Evolutionary conservation across 306 rosid genomes (phyloP).

Genomic region (Datisca glomerata): DNA sequence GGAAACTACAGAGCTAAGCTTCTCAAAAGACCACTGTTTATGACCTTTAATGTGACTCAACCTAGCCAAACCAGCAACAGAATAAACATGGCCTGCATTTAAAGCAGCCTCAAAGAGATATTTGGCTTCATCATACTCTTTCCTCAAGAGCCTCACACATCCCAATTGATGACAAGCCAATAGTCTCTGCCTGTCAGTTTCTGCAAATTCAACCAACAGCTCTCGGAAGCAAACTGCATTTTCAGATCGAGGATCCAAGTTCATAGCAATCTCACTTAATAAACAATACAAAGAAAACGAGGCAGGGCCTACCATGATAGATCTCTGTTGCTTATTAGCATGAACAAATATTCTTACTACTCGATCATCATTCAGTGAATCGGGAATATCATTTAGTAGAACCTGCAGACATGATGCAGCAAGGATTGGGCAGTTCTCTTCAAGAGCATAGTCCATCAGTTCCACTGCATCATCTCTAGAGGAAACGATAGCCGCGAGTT

Average conservation of each 20-base stretch:
- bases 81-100: slow-evolving; percentile 73
- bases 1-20: slow-evolving; percentile 55
- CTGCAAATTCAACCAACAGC: slow-evolving; percentile 51
- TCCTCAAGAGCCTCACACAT: slow-evolving; percentile 57
- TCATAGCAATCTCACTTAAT: slow-evolving; percentile 66
- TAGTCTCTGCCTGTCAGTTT: slow-evolving; percentile 54
- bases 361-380: slow-evolving; percentile 47
- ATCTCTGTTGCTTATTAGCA: slow-evolving; percentile 46
- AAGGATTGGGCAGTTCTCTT: slow-evolving; percentile 53
- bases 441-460: slow-evolving; percentile 71
- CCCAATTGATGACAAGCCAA: slow-evolving; percentile 68
- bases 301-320: slow-evolving; percentile 60
- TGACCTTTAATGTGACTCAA: slow-evolving; percentile 46
- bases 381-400: slow-evolving; percentile 60
- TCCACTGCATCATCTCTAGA: slow-evolving; percentile 73
- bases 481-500: slow-evolving; percentile 55
- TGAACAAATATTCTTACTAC: slow-evolving; percentile 53
- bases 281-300: slow-evolving; percentile 70
- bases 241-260: slow-evolving; percentile 57
- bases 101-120: slow-evolving; percentile 60
- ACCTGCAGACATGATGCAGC: slow-evolving; percentile 77
- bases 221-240: slow-evolving; percentile 59
- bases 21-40: slow-evolving; percentile 50
- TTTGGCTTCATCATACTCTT: slow-evolving; percentile 64
- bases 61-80: slow-evolving; percentile 69